Conservation (phyloP, 192 early-diverging fungal species). For the Pilobolus umbonatus region DNA sequence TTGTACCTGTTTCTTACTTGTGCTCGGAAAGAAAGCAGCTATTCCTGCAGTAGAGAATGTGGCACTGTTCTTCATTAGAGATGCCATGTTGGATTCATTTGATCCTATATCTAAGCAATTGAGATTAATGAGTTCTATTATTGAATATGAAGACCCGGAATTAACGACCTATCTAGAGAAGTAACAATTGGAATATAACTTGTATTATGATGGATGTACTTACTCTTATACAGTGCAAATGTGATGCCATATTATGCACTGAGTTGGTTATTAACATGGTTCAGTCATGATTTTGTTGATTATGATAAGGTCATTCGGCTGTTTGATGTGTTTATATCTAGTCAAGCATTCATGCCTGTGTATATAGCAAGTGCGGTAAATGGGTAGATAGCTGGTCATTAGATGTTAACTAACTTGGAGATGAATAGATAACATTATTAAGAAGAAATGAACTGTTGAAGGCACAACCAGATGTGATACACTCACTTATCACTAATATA, state of each 20-base stretch:
- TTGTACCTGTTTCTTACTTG: slow-evolving; percentile 45
- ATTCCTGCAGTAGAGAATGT: slow-evolving; percentile 48
- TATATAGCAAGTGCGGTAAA: slow-evolving; percentile 57
- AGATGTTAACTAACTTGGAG: background rate
- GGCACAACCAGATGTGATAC: slow-evolving; percentile 42
- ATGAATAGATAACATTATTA: slow-evolving; percentile 38
- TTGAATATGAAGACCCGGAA: slow-evolving; percentile 46
- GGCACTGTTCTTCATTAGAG: slow-evolving; percentile 49
- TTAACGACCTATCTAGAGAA: slow-evolving; percentile 39
- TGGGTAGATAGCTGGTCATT: background rate
- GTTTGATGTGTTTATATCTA: slow-evolving; percentile 60
- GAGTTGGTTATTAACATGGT: slow-evolving; percentile 76
- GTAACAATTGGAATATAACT: too few species aligned
- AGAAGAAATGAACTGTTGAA: slow-evolving; percentile 40
- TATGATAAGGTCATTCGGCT: slow-evolving; percentile 48
- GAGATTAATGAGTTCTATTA: slow-evolving; percentile 38
- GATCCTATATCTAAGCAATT: slow-evolving; percentile 47
- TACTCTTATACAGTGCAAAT: slow-evolving; percentile 14
- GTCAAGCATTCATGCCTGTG: slow-evolving; percentile 55
- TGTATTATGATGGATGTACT: too few species aligned
- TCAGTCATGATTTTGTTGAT: slow-evolving; percentile 57
- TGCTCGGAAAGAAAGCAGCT: slow-evolving; percentile 51
- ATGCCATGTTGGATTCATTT: slow-evolving; percentile 52
- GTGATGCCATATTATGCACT: slow-evolving; percentile 65
- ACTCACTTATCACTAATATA: slow-evolving; percentile 48